Base-by-base conservation (phyloP, 2,329 filamentous ascomycete genomes). In the Catunica adiposa region DNA sequence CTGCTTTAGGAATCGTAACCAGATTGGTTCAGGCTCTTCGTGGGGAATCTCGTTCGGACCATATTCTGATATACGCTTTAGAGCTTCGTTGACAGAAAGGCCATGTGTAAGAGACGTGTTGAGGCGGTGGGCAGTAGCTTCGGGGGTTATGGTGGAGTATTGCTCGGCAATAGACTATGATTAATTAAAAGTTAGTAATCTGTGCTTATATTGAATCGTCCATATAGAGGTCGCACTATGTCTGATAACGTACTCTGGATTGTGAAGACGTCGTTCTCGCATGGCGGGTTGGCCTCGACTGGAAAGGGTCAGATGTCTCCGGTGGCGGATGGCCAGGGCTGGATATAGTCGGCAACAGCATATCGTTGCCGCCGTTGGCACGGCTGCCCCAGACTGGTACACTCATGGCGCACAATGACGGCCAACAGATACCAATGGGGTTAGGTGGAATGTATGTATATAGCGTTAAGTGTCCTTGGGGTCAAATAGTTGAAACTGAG, bases 41-140 rank as follows among this genome's bases (percentile, higher is more conserved):
- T 94, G 88, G 4, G 92, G 88, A 38, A 98, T 84, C 69, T 98
- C 92, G 69, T 98, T 98, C 26, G 85, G 82, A 31, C 92, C 92
- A 71, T 92, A 80, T 60, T 84, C 79, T 64, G 83, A 78, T 59
- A 95, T 75, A 64, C 90, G 81, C 56, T 83, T 78, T 59, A 89
- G 76, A 37, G 89, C 92, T 68, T 95, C 88, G 47, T 81, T 78
- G 0, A 86, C 83, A 3, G 86, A 81, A 14, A 98, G 77, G 54
- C 92, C 92, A 64, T 86, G 78, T 14, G 76, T 80, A 25, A 95
- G 72, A n/a, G 89, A 96, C 3, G 90, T 94, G 61, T 82, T 77
- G 55, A 97, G 73, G 61, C 80, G 81, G 55, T 82, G 75, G 47
- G 88, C 89, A 9, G 86, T 84, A 68, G 95, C 85, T 64, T 83